Percentiles rank a stretch among this genome's conserved stretches.
phyloP scores from a whole-genome alignment of 2,329 filamentous ascomycete genomes.

The Aspergillus tubingensis region DNA sequence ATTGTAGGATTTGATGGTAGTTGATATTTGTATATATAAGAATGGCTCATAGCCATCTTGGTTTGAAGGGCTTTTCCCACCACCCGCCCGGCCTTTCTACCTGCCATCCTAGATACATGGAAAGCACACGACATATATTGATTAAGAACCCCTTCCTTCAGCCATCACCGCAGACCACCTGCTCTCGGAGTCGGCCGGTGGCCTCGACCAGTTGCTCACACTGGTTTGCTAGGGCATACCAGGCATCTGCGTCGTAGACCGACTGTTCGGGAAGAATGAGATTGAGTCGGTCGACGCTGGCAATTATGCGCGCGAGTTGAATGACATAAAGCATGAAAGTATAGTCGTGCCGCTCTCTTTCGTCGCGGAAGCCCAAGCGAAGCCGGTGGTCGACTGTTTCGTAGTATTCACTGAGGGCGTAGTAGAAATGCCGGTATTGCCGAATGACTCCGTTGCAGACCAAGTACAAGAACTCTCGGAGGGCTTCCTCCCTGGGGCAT shows the following conservation, averaged over 20 bases:
- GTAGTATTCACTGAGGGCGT: background rate
- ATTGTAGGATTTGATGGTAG: too few species aligned
- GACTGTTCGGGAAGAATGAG: background rate
- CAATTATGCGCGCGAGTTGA: constrained; percentile 9
- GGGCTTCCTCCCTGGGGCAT: background rate
- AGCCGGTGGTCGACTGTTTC: background rate
- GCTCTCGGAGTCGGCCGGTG: background rate
- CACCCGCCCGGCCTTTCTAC: too few species aligned
- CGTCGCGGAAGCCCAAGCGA: too few species aligned
- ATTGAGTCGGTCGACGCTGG: background rate
- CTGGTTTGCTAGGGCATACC: constrained; percentile 3
- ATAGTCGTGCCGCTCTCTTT: too few species aligned
- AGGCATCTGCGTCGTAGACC: constrained; percentile 10
- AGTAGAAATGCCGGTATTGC: constrained; percentile 8
- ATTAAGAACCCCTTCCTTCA: background rate
- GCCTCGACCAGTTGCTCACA: constrained; percentile 5
- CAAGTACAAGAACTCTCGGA: background rate
- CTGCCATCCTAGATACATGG: too few species aligned
- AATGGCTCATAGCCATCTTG: too few species aligned
- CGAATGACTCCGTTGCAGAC: constrained; percentile 7
- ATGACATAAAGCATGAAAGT: background rate
- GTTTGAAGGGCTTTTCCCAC: too few species aligned
- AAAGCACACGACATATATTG: background rate
- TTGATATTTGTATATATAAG: too few species aligned
- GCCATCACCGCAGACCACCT: background rate